Percentiles rank a stretch among this genome's conserved stretches.
phyloP scores from a whole-genome alignment of 345 rosid genomes.

The Geranium rotundifolium region DNA sequence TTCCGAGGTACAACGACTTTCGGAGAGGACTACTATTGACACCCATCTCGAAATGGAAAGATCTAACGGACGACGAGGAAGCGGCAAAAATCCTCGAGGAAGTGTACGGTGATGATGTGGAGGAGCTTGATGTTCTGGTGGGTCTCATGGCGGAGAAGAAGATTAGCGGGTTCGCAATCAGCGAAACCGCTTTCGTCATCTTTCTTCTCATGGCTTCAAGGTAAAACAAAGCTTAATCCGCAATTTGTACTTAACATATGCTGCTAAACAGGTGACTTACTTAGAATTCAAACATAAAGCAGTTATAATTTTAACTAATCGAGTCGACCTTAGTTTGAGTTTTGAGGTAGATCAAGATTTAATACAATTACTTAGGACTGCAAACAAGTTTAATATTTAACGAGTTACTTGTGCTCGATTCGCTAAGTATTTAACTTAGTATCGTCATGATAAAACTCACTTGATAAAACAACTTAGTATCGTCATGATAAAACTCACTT shows the following conservation, averaged over 20 bases:
- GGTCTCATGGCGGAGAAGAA: constrained; percentile 65
- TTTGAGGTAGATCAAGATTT: not conserved
- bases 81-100: constrained; percentile 32
- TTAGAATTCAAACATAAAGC: no score
- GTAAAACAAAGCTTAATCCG: constrained; percentile 12
- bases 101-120: constrained; percentile 65
- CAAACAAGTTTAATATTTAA: no score
- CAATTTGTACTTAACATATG: no score
- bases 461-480: no score
- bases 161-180: constrained; percentile 71
- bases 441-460: no score
- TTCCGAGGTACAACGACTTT: constrained; percentile 61
- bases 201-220: constrained; percentile 65
- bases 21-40: constrained; percentile 52
- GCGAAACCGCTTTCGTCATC: constrained; percentile 69
- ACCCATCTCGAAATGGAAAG: constrained; percentile 61
- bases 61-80: constrained; percentile 53
- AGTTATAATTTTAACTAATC: no score
- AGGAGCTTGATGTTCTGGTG: constrained; percentile 54
- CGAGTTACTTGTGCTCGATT: no score
- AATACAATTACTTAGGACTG: no score
- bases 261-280: no score
- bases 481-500: no score
- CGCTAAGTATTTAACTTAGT: no score
- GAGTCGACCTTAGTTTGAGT: no score